These are phyloP conservation scores for Digitaria exilis DNA, from an alignment of 202 grass and related monocot genomes.

Conservation along the genomic window DNA sequence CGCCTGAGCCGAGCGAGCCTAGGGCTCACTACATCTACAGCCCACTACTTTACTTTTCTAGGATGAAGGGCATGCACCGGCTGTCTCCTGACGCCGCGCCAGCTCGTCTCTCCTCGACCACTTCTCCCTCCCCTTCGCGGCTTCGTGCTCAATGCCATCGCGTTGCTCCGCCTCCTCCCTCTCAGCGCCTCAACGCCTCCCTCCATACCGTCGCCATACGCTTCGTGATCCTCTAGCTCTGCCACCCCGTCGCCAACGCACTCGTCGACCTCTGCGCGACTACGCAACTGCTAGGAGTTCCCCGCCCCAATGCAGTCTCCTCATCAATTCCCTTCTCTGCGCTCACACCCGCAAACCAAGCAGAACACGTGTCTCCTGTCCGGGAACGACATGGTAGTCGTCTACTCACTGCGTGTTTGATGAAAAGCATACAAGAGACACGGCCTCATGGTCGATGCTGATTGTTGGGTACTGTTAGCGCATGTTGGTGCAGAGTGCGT, in stretches of 20 bases:
- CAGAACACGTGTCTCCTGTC: conserved; percentile 63
- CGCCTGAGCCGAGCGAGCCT: no score
- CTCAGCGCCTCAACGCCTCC: conserved; percentile 50
- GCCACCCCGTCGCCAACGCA: conserved; percentile 68
- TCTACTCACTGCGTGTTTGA: conserved; percentile 53
- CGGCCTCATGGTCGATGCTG: conserved; percentile 55
- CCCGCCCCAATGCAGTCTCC: conserved; percentile 50
- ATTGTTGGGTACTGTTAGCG: conserved; percentile 54
- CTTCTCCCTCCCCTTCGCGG: conserved; percentile 61
- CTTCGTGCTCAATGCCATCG: conserved; percentile 57
- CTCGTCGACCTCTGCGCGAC: conserved; percentile 65
- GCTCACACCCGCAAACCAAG: conserved; percentile 56
- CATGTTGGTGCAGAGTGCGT: conserved; percentile 34
- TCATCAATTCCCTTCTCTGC: conserved; percentile 71
- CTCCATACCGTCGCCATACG: no score
- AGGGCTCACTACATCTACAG: no score
- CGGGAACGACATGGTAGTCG: conserved; percentile 80
- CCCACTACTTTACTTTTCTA: no score
- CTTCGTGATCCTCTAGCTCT: conserved; percentile 46
- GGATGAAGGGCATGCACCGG: no score
- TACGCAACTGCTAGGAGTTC: conserved; percentile 72
- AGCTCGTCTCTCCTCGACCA: conserved; percentile 42
- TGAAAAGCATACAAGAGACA: conserved; percentile 54
- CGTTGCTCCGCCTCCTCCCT: conserved; percentile 34
- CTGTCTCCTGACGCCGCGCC: conserved; percentile 58